These are phyloP conservation scores for Parachaetomium inaequale DNA, from an alignment of 495 filamentous ascomycete genomes.

Conservation along the genomic window DNA sequence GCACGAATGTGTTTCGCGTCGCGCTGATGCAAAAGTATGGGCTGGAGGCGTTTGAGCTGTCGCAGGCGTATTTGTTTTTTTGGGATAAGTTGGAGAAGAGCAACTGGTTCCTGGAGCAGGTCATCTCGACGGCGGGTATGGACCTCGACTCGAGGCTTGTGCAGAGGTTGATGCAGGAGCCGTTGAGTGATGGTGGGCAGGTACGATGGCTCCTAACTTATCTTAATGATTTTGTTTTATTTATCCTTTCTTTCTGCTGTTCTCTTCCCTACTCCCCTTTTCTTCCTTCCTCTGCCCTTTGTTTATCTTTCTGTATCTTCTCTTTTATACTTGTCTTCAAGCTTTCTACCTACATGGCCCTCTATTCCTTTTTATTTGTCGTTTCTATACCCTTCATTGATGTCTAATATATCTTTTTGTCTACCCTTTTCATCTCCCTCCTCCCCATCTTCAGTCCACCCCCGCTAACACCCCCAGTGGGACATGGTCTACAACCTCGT, in stretches of 20 bases:
- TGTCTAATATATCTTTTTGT: no score
- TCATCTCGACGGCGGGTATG: constrained; percentile 67
- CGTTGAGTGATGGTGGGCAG: constrained; percentile 79
- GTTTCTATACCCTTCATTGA: no score
- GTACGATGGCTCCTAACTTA: no score
- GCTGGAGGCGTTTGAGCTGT: constrained; percentile 75
- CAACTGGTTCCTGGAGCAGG: constrained; percentile 80
- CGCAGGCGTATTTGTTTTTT: constrained; percentile 87
- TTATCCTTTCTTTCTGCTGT: no score
- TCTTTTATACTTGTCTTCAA: no score
- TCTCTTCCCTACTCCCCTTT: no score
- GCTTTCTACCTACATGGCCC: no score
- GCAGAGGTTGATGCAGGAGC: constrained; percentile 59
- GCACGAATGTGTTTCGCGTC: constrained; percentile 81
- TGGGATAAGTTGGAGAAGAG: constrained; percentile 93
- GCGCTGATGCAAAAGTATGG: constrained; percentile 77
- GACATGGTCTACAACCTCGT: constrained; percentile 89
- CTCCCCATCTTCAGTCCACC: background rate
- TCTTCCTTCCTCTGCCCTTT: no score
- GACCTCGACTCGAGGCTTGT: constrained; percentile 66
- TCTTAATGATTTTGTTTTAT: no score
- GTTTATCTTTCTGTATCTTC: no score
- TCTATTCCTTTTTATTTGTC: no score
- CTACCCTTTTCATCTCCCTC: no score
- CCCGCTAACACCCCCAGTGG: constrained; percentile 46